These are phyloP conservation scores for Pugionium dolabratum DNA, from an alignment of 345 rosid species.

Conservation along the genomic window DNA sequence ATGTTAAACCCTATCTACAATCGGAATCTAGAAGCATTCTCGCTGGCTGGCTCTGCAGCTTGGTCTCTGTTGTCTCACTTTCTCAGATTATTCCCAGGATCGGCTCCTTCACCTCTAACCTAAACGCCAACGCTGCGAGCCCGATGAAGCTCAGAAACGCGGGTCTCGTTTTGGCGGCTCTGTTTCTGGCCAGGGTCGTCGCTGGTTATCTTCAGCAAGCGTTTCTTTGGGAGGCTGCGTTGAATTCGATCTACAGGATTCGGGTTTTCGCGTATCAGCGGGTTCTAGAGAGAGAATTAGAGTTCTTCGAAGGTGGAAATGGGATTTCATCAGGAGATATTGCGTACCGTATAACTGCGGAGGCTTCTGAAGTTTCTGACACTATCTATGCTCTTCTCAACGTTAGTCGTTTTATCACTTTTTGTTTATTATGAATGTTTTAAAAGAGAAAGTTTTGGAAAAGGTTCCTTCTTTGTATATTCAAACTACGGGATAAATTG, in stretches of 20 bases:
- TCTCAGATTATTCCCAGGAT: conserved; percentile 67
- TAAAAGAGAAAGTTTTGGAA: background rate
- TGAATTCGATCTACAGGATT: conserved; percentile 53
- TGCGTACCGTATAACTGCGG: conserved; percentile 76
- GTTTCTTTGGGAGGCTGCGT: conserved; percentile 81
- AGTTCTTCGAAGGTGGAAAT: conserved; percentile 71
- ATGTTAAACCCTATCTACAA: conserved; percentile 58
- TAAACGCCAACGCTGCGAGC: conserved; percentile 36
- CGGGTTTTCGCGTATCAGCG: conserved; percentile 64
- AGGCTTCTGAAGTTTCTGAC: conserved; percentile 79
- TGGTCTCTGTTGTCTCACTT: conserved; percentile 69
- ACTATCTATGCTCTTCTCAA: conserved; percentile 76
- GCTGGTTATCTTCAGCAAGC: conserved; percentile 76
- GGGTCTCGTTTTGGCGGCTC: conserved; percentile 49
- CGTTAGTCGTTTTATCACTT: conserved; percentile 46
- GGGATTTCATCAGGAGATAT: conserved; percentile 76
- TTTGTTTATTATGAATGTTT: background rate
- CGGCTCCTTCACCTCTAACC: conserved; percentile 52
- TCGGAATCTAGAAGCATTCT: conserved; percentile 62
- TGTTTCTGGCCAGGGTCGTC: conserved; percentile 54
- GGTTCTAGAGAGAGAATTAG: conserved; percentile 69
- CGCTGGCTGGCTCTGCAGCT: conserved; percentile 82
- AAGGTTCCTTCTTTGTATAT: background rate
- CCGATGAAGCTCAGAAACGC: conserved; percentile 36
- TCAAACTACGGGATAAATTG: background rate